Base-by-base conservation (phyloP, 768 basidiomycete genomes). In the Boletus rubescentipes region DNA sequence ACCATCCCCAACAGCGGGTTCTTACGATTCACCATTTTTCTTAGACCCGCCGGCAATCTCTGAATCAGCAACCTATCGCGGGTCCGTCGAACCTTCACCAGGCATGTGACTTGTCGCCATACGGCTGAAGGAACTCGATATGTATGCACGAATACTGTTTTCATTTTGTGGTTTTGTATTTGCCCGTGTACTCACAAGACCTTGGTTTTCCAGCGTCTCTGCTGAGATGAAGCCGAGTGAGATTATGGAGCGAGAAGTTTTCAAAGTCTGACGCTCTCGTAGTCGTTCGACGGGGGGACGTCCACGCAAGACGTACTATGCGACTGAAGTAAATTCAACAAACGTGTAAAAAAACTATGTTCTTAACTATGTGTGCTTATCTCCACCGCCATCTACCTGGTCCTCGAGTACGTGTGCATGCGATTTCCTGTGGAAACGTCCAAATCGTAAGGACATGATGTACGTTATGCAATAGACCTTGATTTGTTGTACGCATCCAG, bases 11-110 rank as follows among this genome's bases (percentile, higher is more conserved):
- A 51, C 66, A 54, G 21, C 64, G 57, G 60, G 46, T 49, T 48
- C 71, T 68, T 68, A 78, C 71, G 86, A 86, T 71, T 86, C 84
- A 56, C 87, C 87, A 49, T 89, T 89, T 82, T 88, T 79, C 76
- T 90, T 87, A 83, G 80, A 85, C 76, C 80, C 86, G 58, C 85
- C 85, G 68, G 72, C 77, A 48, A 71, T 77, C 73, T 57, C 75
- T 73, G 73, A 73, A 55, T 55, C 66, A 61, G 18, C 69, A 57
- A 41, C 62, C 61, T 60, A 60, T 63, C 45, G 49, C 62, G 67
- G 70, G 70, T 26, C 66, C 64, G 31, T 68, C 70, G 64, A 71
- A 36, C 59, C 69, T 62, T 45, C 72, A 65, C 46, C 77, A 67
- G 42, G 58, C 59, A 79, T n/a, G 77, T 82, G 55, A 70, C 62